Evolutionary conservation across 331 rosid genomes (phyloP), one percentile per base, ranked within the genome.

Genomic region (Stylosanthes scabra): DNA sequence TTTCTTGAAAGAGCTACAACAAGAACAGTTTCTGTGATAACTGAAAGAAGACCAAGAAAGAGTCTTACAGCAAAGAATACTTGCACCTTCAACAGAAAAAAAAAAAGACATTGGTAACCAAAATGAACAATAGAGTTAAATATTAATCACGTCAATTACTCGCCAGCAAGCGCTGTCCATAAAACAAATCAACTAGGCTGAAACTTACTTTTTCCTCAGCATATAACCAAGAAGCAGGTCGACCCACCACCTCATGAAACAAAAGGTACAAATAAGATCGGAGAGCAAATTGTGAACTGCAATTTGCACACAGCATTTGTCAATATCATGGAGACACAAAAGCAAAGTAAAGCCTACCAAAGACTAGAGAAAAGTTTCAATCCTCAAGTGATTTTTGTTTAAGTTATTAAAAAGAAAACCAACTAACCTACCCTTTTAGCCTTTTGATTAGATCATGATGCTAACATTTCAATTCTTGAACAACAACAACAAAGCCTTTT

Each of bases 221-320:
- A 73, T 78, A 95, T 71, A 86, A 71, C 96, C 89, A 95, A 7
- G 91, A 81, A 80, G 97, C 98, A 44, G 97, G 99, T 41, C 81
- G 86, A 50, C 87, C 99, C 84, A 95, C 96, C 66, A 92, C 70
- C 71, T 88, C 98, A 83, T 95, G 99, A 80, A 95, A 87, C 64
- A 86, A 67, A 80, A 90, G 86, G 86, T 95, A 95, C 55, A 90
- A 82, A 86, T 95, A 95, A 1, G 99, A 95, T 55, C 99, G 86
- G 45, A 95, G 99, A 58, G 97, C 97, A 86, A 90, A 95, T 89
- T 92, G 90, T 41, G 99, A 90, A 82, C 99, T 95, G 97, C 84
- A 91, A 75, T 65, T 70, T 14, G 66, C 78, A 79, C 41, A 45
- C 42, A 29, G 6, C 59, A 73, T 51, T 59, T 44, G 45, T 44